Conservation (phyloP, 257 asterid species). For the Nicotiana sylvestris region DNA sequence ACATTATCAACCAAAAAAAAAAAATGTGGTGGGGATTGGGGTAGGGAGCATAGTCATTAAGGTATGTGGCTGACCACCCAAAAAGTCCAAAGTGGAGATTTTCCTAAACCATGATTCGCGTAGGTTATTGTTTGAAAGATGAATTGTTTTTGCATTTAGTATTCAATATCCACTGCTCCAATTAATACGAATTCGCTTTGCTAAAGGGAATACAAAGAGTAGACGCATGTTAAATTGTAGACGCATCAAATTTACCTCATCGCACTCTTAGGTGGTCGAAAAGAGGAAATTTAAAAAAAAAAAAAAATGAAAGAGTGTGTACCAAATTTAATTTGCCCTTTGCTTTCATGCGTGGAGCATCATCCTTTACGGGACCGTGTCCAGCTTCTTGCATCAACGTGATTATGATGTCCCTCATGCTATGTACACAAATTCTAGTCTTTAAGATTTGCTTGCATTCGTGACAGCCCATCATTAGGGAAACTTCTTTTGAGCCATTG, state of each 20-base stretch:
- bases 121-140: slow-evolving; percentile 6
- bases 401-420: slow-evolving; percentile 64
- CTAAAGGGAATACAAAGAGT: neutral
- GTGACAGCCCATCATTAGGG: slow-evolving; percentile 7
- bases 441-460: slow-evolving; percentile 8
- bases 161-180: neutral
- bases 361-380: slow-evolving; percentile 34
- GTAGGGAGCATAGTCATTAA: slow-evolving; percentile 9
- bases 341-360: slow-evolving; percentile 33
- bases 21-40: neutral
- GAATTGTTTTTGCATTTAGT: neutral
- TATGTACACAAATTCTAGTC: slow-evolving; percentile 26
- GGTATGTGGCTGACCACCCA: slow-evolving; percentile 21
- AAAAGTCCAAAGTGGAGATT: slow-evolving; percentile 52
- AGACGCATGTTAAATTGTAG: too few species aligned
- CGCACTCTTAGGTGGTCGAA: neutral
- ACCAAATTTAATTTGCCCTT: slow-evolving; percentile 18
- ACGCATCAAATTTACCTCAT: neutral
- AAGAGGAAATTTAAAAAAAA: slow-evolving; percentile 3
- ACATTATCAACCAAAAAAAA: neutral
- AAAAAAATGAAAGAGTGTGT: slow-evolving; percentile 29
- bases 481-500: slow-evolving; percentile 14
- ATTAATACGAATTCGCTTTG: neutral
- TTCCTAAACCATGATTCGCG: slow-evolving; percentile 38
- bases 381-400: slow-evolving; percentile 54